These are phyloP conservation scores for Turnera subulata DNA, from an alignment of 345 rosid genomes.

Conservation along the genomic window DNA sequence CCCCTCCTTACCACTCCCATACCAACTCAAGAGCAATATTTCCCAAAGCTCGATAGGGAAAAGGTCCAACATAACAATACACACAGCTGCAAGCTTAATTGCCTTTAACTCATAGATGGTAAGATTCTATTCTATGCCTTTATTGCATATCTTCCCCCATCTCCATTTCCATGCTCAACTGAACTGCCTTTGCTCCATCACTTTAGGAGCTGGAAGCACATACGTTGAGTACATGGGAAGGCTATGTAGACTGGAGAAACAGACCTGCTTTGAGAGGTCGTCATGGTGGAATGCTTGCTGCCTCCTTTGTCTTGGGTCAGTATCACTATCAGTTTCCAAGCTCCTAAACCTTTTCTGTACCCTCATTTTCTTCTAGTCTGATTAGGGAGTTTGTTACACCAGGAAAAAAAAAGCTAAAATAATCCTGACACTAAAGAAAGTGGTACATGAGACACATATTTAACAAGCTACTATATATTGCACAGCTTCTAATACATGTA, in stretches of 20 bases:
- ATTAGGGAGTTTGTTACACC: neutral
- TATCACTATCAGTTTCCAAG: conserved; percentile 1
- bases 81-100: neutral
- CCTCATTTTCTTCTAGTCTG: neutral
- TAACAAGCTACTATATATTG: too few species aligned
- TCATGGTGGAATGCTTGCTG: conserved; percentile 82
- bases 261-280: conserved; percentile 53
- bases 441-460: too few species aligned
- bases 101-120: conserved; percentile 32
- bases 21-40: conserved; percentile 1
- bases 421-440: too few species aligned
- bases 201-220: conserved; percentile 52
- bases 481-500: neutral
- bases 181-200: neutral
- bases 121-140: conserved; percentile 3
- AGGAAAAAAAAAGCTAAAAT: neutral
- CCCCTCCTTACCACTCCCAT: conserved; percentile 9
- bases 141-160: neutral
- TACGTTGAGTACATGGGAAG: conserved; percentile 40
- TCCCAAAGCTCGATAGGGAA: conserved; percentile 4
- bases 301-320: conserved; percentile 72
- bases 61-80: conserved; percentile 7
- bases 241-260: conserved; percentile 66
- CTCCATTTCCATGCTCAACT: neutral
- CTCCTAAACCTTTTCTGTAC: neutral